Percentiles rank a stretch among this genome's conserved stretches.
phyloP scores from a whole-genome alignment of 345 rosid species.

The Kernera saxatilis region DNA sequence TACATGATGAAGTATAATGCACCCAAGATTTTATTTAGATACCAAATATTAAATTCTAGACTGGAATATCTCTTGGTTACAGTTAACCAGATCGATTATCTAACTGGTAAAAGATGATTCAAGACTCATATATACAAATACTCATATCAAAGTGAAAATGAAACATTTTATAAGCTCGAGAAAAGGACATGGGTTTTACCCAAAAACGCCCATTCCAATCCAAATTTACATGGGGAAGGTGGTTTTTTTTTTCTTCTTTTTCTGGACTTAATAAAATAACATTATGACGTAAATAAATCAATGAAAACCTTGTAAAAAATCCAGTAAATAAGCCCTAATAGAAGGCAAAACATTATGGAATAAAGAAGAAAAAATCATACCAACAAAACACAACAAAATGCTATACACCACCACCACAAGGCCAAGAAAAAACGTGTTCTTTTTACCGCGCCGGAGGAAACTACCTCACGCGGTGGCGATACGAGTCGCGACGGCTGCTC shows the following conservation, averaged over 20 bases:
- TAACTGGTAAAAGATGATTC: background rate
- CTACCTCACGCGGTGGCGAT: conserved; percentile 54
- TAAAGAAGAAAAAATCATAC: conserved; percentile 34
- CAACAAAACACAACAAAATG: conserved; percentile 40
- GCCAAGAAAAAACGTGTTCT: conserved; percentile 4
- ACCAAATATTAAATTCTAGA: background rate
- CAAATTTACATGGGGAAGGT: conserved; percentile 14
- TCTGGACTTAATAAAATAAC: background rate
- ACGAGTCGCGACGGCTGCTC: conserved; percentile 36
- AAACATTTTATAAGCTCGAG: background rate
- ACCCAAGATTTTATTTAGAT: background rate
- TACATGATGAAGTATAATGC: background rate
- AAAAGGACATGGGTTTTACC: conserved; percentile 14
- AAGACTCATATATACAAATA: background rate
- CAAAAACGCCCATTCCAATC: conserved; percentile 11
- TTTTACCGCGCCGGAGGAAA: conserved; percentile 18
- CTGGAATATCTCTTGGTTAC: background rate
- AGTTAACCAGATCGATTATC: background rate
- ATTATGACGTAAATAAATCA: conserved; percentile 11
- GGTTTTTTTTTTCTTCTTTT: background rate
- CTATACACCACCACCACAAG: conserved; percentile 49
- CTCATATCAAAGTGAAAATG: background rate
- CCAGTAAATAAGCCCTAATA: conserved; percentile 11
- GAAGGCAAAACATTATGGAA: conserved; percentile 6
- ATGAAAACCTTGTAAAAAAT: conserved; percentile 9